Percentiles rank a stretch among this genome's conserved stretches.
phyloP scores from a whole-genome alignment of 257 asterid species.

The Solanum acaule region DNA sequence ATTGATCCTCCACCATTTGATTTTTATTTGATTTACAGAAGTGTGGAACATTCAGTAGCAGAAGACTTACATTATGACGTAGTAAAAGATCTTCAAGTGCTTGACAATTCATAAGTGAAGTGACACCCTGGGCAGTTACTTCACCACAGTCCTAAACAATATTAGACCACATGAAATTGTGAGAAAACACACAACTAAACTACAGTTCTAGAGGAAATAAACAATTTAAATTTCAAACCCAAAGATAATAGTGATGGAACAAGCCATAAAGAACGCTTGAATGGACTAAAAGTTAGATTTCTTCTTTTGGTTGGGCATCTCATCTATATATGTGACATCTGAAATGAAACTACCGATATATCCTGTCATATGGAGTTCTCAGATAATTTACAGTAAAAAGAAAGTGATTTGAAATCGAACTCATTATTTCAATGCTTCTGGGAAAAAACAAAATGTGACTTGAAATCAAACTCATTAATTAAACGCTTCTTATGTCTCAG shows the following conservation, averaged over 20 bases:
- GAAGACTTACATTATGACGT: constrained; percentile 61
- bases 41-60: neutral
- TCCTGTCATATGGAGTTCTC: neutral
- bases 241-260: neutral
- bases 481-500: neutral
- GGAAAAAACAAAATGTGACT: neutral
- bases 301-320: neutral
- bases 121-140: constrained; percentile 50
- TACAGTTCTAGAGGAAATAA: neutral
- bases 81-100: constrained; percentile 78
- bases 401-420: neutral
- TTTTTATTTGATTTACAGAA: neutral
- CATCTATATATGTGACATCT: neutral
- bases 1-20: neutral
- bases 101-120: constrained; percentile 55
- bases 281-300: neutral
- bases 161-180: constrained; percentile 4
- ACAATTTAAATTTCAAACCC: neutral
- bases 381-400: neutral
- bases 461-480: neutral
- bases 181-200: neutral
- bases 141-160: constrained; percentile 73
- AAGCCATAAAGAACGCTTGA: neutral
- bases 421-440: neutral
- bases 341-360: neutral